Evolutionary conservation across 2,329 filamentous ascomycete genomes (phyloP).

Genomic region (Aplosporella prunicola): DNA sequence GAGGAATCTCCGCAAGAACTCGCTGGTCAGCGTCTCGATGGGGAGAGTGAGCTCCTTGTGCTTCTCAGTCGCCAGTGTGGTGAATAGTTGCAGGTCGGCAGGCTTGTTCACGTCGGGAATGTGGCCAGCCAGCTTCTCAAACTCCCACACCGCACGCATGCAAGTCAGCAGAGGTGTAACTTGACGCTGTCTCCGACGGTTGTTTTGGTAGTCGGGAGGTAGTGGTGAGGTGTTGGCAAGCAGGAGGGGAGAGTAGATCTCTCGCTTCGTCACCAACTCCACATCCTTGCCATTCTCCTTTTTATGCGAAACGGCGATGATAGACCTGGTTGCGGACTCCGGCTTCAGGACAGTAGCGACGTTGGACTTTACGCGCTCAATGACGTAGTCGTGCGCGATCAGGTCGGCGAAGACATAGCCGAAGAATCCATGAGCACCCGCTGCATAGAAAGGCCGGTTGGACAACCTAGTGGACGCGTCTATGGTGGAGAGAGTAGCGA

Average conservation of each 20-base stretch:
- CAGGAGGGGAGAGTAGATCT: conserved; percentile 79
- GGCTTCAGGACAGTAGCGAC: conserved; percentile 46
- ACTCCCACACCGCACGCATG: conserved; percentile 84
- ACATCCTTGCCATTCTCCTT: conserved; percentile 57
- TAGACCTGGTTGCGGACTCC: conserved; percentile 69
- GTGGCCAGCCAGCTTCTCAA: conserved; percentile 42
- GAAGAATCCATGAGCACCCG: conserved; percentile 79
- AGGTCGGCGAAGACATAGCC: conserved; percentile 93
- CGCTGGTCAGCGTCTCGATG: conserved; percentile 34
- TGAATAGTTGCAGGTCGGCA: conserved; percentile 67
- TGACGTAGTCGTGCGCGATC: conserved; percentile 79
- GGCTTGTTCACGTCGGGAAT: conserved; percentile 41
- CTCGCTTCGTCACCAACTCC: conserved; percentile 85
- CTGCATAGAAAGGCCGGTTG: conserved; percentile 77
- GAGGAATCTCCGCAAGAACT: conserved; percentile 74
- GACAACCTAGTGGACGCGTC: conserved; percentile 79
- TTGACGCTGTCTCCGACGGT: conserved; percentile 56
- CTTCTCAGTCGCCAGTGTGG: conserved; percentile 64
- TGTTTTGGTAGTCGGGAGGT: conserved; percentile 55
- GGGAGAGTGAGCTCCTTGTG: conserved; percentile 55
- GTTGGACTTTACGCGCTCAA: conserved; percentile 78
- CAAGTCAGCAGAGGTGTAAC: conserved; percentile 82
- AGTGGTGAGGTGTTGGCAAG: conserved; percentile 75
- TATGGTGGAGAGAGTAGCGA: conserved; percentile 63
- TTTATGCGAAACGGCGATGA: conserved; percentile 62